Conservation (phyloP, 2,329 filamentous ascomycete species). For the Stenocarpella maydis region DNA sequence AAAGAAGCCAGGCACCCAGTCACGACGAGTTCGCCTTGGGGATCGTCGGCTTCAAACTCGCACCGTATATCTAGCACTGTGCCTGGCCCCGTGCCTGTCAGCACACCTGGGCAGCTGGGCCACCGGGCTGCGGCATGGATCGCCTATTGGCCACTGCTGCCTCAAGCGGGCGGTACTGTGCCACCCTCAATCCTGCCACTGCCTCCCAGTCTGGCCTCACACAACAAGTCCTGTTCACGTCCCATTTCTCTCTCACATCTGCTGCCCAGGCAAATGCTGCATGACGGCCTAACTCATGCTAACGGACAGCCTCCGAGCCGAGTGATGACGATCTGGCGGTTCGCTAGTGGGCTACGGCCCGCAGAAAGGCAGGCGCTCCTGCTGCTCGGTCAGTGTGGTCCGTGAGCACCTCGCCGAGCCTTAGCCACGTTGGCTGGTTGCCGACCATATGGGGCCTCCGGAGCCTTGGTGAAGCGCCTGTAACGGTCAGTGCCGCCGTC, state of each 20-base stretch:
- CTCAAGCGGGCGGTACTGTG: conserved; percentile 19
- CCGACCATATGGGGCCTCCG: conserved; percentile 14
- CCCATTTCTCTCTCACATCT: conserved; percentile 11
- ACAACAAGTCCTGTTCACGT: neutral
- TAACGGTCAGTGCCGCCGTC: conserved; percentile 23
- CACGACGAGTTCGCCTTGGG: conserved; percentile 3
- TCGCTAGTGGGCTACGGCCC: conserved; percentile 12
- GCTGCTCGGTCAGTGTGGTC: conserved; percentile 6
- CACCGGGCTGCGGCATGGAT: neutral
- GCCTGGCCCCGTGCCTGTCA: conserved; percentile 21
- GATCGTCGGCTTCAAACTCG: conserved; percentile 27
- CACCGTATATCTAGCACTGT: conserved; percentile 29
- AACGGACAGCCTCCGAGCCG: conserved; percentile 29
- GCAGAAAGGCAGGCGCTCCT: conserved; percentile 13
- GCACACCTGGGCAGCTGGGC: too few relatives aligned
- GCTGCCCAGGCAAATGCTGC: conserved; percentile 1
- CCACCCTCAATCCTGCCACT: conserved; percentile 21
- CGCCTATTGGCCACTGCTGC: conserved; percentile 14
- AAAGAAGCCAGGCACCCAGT: conserved; percentile 8
- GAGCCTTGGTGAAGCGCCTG: conserved; percentile 18
- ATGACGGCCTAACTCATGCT: conserved; percentile 22
- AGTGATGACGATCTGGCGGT: conserved; percentile 25
- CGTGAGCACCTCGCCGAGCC: conserved; percentile 7
- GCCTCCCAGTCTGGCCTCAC: conserved; percentile 2
- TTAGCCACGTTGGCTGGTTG: conserved; percentile 14